Percentiles rank a stretch among this genome's conserved stretches.
Evolutionary conservation across 805 yeast species (phyloP).

Genomic region (Saturnispora besseyi): DNA sequence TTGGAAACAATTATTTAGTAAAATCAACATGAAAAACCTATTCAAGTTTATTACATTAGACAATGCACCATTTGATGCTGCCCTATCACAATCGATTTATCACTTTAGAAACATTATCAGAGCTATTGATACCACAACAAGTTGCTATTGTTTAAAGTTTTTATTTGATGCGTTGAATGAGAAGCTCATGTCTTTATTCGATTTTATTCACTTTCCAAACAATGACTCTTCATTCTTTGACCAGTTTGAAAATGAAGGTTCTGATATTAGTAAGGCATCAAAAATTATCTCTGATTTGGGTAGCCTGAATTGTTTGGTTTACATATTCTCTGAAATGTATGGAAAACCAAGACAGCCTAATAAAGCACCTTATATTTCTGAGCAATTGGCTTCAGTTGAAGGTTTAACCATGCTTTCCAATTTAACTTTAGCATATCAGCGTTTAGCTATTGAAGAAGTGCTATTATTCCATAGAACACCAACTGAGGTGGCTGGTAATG

Average conservation of each 20-base stretch:
- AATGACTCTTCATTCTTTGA: constrained; percentile 31
- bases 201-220: constrained; percentile 23
- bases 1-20: constrained; percentile 34
- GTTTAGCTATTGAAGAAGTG: constrained; percentile 51
- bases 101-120: constrained; percentile 47
- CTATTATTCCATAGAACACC: constrained; percentile 42
- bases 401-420: constrained; percentile 35
- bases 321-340: constrained; percentile 46
- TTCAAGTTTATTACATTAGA: constrained; percentile 38
- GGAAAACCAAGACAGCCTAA: constrained; percentile 40
- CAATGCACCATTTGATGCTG: constrained; percentile 55
- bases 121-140: constrained; percentile 46
- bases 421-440: constrained; percentile 39
- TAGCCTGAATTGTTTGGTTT: constrained; percentile 36
- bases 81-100: constrained; percentile 43
- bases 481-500: constrained; percentile 34
- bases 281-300: constrained; percentile 30
- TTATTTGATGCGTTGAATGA: constrained; percentile 14
- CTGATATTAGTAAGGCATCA: constrained; percentile 26
- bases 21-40: constrained; percentile 36
- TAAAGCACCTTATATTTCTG: constrained; percentile 33
- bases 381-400: constrained; percentile 31
- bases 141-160: constrained; percentile 35
- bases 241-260: constrained; percentile 23
- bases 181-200: constrained; percentile 15